Base-by-base conservation (phyloP, 2,329 filamentous ascomycete species). In the Ilyonectria mors-panacis region DNA sequence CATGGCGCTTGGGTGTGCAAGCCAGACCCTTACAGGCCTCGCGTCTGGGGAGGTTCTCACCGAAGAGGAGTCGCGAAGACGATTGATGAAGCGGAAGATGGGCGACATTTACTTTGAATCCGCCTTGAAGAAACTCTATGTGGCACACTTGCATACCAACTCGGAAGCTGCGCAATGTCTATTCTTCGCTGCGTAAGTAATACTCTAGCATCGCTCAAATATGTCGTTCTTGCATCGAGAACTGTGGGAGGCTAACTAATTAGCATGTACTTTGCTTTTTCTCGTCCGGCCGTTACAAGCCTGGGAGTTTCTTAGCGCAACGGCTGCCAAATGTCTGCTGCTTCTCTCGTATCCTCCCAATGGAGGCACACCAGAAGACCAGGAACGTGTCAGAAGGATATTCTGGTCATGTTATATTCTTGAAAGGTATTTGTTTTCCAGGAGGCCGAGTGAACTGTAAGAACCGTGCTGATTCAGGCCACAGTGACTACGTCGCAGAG, bases 351-450 rank as follows among this genome's bases (percentile, higher is more conserved):
- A 86, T 53, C 78, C 79, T 2, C 75, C 77, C 0, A 74, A 70
- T 3, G 78, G 76, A 9, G 78, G 80, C 33, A 76, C 76, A 0
- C 68, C 73, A 0, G 81, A 86, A 66, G 82, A 85, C 3, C 77
- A 82, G 42, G 85, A 87, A 70, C 83, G 85, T 3, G 82, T 86
- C 1, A 77, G 83, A 15, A 78, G 86, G 1, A 86, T 87, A 59
- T 88, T 87, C 67, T 88, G 85, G 85, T 84, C 86, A 0, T 87
- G 85, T 63, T 87, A 87, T 61, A 85, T 88, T 12, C 78, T 88
- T 0, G 85, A 88, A 72, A 86, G 84, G 85, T 83, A 44, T 21
- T 10, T 3, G 2, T 5, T 6, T 15, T 1, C 10, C 1, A 2
- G 6, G 17, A 6, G 2, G 2, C 37, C 2, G 9, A 17, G 1